A percentile compares a stretch with the other conserved stretches of the same genome.
Evolutionary conservation across 116 monocot species (phyloP).

Genomic region (Cymodocea nodosa): DNA sequence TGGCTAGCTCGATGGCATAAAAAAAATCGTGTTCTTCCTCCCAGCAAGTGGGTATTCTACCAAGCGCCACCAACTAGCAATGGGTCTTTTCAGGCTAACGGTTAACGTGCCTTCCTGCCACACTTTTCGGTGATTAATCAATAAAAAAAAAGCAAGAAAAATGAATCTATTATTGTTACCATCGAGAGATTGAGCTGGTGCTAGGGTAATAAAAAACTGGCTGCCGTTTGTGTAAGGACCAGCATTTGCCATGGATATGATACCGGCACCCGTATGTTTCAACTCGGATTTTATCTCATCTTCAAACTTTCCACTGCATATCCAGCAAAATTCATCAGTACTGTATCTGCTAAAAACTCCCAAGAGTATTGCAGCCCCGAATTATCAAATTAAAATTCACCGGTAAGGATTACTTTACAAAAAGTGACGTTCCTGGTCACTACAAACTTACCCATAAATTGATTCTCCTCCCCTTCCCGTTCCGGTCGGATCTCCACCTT

Average conservation of each 20-base stretch:
- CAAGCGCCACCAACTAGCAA: no score
- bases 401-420: no score
- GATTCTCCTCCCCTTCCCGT: conserved; percentile 97
- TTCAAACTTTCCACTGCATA: conserved; percentile 75
- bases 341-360: background rate
- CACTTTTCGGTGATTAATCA: no score
- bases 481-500: conserved; percentile 97
- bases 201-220: conserved; percentile 95
- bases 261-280: conserved; percentile 96
- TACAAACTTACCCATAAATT: conserved; percentile 65
- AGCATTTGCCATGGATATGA: conserved; percentile 96
- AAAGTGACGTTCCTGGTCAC: no score
- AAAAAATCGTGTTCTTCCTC: no score
- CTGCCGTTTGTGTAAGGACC: conserved; percentile 97
- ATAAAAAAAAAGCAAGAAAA: background rate
- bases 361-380: no score
- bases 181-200: conserved; percentile 84
- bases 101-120: no score
- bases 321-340: background rate
- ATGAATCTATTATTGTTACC: conserved; percentile 24
- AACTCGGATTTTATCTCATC: conserved; percentile 89
- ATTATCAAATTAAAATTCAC: no score
- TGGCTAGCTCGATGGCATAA: no score
- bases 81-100: no score
- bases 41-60: no score